Percentiles rank a stretch among this genome's conserved stretches.
Conservation (phyloP, 176 grass and related monocot genomes). For the bread wheat (Triticum aestivum) region DNA sequence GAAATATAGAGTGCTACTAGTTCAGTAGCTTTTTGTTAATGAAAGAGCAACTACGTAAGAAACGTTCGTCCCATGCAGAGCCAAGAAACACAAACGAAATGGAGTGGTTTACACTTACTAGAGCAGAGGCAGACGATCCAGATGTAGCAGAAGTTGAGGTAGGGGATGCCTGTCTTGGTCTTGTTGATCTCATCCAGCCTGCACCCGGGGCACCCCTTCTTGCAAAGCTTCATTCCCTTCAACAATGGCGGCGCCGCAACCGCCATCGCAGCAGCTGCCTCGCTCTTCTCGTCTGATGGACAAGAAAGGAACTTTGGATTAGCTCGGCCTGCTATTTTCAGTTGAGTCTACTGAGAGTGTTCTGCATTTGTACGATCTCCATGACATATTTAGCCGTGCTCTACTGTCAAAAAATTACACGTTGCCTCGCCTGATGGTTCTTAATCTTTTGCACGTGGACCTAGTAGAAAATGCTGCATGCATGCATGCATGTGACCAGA, state of each 20-base stretch:
- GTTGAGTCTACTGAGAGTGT: neutral
- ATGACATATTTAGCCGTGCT: neutral
- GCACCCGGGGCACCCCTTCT: slow-evolving; percentile 56
- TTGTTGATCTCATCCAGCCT: slow-evolving; percentile 27
- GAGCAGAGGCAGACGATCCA: slow-evolving; percentile 57
- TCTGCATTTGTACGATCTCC: neutral
- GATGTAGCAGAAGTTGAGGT: slow-evolving; percentile 62
- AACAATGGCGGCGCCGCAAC: slow-evolving; percentile 26
- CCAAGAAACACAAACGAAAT: neutral
- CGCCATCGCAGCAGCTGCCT: neutral
- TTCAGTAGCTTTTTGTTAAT: too few relatives aligned
- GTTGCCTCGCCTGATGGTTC: too few relatives aligned
- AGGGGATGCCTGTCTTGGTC: slow-evolving; percentile 33
- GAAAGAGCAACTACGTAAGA: neutral
- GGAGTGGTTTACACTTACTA: neutral
- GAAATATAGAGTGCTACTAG: neutral
- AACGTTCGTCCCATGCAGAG: too few relatives aligned
- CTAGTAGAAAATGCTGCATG: too few relatives aligned
- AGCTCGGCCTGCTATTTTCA: neutral
- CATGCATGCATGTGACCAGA: too few relatives aligned
- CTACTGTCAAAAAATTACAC: too few relatives aligned
- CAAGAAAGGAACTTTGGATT: neutral
- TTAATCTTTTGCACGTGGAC: too few relatives aligned
- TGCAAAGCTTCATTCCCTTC: neutral
- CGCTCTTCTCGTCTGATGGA: neutral